Evolutionary conservation across 2,329 filamentous ascomycete genomes (phyloP).

Genomic region (Cordyceps pruinosa): DNA sequence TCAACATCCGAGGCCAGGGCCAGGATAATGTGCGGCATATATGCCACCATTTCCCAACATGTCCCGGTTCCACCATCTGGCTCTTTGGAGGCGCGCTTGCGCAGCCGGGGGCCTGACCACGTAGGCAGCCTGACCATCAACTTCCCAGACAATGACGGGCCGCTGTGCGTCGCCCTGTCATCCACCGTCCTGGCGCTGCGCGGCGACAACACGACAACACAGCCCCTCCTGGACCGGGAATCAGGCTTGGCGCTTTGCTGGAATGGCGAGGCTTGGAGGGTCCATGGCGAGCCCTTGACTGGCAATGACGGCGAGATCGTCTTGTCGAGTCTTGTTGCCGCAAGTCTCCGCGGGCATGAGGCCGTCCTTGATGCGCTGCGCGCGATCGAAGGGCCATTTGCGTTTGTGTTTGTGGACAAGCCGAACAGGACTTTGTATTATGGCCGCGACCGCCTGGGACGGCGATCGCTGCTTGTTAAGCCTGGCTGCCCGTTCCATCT

Average conservation of each 20-base stretch:
- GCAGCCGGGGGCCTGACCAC: conserved; percentile 55
- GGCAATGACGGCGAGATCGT: conserved; percentile 76
- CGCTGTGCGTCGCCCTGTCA: conserved; percentile 53
- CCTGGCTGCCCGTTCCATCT: conserved; percentile 48
- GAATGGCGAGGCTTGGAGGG: conserved; percentile 94
- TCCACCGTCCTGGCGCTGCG: conserved; percentile 91
- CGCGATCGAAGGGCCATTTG: conserved; percentile 73
- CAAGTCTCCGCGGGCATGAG: conserved; percentile 26
- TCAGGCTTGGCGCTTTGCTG: conserved; percentile 73
- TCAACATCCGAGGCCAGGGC: background rate
- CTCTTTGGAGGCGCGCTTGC: conserved; percentile 39
- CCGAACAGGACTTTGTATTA: conserved; percentile 60
- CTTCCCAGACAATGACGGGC: conserved; percentile 20
- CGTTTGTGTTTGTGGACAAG: conserved; percentile 77
- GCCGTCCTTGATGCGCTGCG: conserved; percentile 48
- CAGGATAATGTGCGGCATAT: conserved; percentile 53
- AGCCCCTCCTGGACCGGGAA: conserved; percentile 59
- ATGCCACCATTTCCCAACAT: conserved; percentile 40
- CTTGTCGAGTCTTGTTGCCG: conserved; percentile 50
- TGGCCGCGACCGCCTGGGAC: conserved; percentile 78
- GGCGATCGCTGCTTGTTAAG: conserved; percentile 69
- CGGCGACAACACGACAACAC: conserved; percentile 61
- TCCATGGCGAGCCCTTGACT: conserved; percentile 48
- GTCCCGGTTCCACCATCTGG: conserved; percentile 19
- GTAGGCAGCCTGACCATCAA: conserved; percentile 35